phyloP scores from a whole-genome alignment of 352 stramenopile genomes.

The Phytophthora gonapodyides region DNA sequence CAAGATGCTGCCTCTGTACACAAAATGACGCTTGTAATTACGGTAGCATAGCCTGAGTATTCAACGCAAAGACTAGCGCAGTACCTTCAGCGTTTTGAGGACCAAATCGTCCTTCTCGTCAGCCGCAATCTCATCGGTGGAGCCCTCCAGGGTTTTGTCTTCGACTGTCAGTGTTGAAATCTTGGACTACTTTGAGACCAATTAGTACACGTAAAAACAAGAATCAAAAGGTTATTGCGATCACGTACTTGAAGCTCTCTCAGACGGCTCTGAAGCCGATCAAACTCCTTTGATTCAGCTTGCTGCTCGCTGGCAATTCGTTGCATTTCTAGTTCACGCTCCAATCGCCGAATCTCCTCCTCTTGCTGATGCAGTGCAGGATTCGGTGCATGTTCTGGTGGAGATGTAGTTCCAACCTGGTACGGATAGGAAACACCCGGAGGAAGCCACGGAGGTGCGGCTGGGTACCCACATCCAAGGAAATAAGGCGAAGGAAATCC shows the following conservation, averaged over 20 bases:
- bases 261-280: conserved; percentile 26
- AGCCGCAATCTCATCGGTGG: background rate
- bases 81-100: conserved; percentile 51
- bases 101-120: conserved; percentile 28
- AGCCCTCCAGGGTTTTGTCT: conserved; percentile 5
- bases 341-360: conserved; percentile 32
- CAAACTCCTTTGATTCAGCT: conserved; percentile 33
- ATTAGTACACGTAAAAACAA: conserved; percentile 22
- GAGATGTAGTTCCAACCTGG: conserved; percentile 3
- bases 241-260: conserved; percentile 34
- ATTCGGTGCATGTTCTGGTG: conserved; percentile 10
- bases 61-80: background rate
- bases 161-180: conserved; percentile 24
- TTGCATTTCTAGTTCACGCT: conserved; percentile 32
- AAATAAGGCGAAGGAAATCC: conserved; percentile 26
- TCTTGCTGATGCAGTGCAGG: conserved; percentile 26
- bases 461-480: conserved; percentile 11
- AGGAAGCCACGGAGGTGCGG: conserved; percentile 13
- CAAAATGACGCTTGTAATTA: background rate
- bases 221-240: background rate
- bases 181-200: conserved; percentile 39
- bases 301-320: conserved; percentile 21
- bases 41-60: background rate
- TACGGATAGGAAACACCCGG: conserved; percentile 5
- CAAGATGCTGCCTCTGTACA: conserved; percentile 42